Evolutionary conservation across 192 early-diverging fungal species (phyloP), one percentile per base, ranked within the genome.

Genomic region (Powellomyces hirtus): DNA sequence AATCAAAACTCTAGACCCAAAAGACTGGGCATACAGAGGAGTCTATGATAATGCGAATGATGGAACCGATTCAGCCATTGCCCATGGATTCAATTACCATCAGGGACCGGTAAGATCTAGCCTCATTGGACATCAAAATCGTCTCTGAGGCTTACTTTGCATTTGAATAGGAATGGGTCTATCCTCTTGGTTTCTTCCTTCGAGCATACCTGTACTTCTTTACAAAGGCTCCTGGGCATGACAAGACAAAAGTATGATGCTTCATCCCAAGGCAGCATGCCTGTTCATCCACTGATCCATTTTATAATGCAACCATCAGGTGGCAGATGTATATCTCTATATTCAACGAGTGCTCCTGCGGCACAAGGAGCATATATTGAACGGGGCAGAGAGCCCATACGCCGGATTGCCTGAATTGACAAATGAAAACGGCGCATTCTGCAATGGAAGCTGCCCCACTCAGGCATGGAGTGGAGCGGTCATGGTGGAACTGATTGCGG

Each of bases 121-220:
- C 55, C 10, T 34, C 24, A 16, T 56, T 16, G 2, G 53, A 27
- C 27, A 2, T 26, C 18, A 22, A 56, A 42, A 78, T 68, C 2
- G 44, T 58, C 30, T 5, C 24, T 20, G 18, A 1, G 2, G 16
- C 24, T 4, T 4, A 55, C 26, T 67, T 13, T 52, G 22, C 49
- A n/a, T n/a, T n/a, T n/a, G n/a, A n/a, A n/a, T n/a, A 66, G 83
- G 97, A 99, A 88, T 99, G 97, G 97, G 80, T 98, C 14, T 99
- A 94, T 94, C 80, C 83, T 22, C 88, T 88, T 0, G 94, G 92
- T 2, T 95, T 89, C 81, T 98, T 92, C 72, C 80, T 98, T 58
- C 88, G 89, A 11, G 92, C 97, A 2, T 93, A 89, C 57, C 63
- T 93, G 14, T 66, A 86, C 35, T 94, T 97, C 60, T 76, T 85